A percentile compares a stretch with the other conserved stretches of the same genome.
Conservation (phyloP, 306 rosid genomes). For the Nissolia schottii region DNA sequence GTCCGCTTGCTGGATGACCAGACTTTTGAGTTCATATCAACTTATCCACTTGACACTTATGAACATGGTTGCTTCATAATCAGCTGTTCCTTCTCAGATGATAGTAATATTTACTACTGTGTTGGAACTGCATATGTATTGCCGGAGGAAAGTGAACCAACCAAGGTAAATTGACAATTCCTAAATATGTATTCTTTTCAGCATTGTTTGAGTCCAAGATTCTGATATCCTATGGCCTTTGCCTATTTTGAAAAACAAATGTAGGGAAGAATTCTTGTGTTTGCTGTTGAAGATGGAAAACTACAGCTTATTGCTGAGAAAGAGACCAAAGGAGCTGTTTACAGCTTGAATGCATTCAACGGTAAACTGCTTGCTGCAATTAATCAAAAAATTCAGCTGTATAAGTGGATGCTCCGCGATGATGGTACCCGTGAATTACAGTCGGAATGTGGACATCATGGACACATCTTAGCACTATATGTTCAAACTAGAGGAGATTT, state of each 20-base stretch:
- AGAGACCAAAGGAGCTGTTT: conserved; percentile 97
- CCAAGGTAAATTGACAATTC: conserved; percentile 50
- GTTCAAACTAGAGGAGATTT: conserved; percentile 98
- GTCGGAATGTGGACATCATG: conserved; percentile 99
- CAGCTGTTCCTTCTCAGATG: conserved; percentile 99
- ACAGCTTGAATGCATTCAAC: conserved; percentile 86
- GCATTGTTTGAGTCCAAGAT: neutral
- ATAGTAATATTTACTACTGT: conserved; percentile 82
- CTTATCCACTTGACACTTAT: conserved; percentile 78
- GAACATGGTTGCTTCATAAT: conserved; percentile 89
- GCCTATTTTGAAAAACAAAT: neutral
- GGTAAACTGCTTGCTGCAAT: conserved; percentile 96
- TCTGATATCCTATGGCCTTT: conserved; percentile 15
- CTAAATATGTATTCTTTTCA: neutral
- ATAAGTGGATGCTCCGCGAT: conserved; percentile 97
- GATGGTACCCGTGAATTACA: conserved; percentile 91
- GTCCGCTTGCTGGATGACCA: conserved; percentile 94
- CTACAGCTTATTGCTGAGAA: conserved; percentile 93
- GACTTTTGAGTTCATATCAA: conserved; percentile 83
- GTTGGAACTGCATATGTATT: conserved; percentile 94
- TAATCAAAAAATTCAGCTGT: conserved; percentile 95
- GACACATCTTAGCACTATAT: conserved; percentile 95
- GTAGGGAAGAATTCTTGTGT: conserved; percentile 94
- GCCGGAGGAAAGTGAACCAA: conserved; percentile 96
- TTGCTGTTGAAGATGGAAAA: conserved; percentile 93